These are phyloP conservation scores for Pichia scutulata DNA, from an alignment of 805 yeast genomes.

Conservation along the genomic window DNA sequence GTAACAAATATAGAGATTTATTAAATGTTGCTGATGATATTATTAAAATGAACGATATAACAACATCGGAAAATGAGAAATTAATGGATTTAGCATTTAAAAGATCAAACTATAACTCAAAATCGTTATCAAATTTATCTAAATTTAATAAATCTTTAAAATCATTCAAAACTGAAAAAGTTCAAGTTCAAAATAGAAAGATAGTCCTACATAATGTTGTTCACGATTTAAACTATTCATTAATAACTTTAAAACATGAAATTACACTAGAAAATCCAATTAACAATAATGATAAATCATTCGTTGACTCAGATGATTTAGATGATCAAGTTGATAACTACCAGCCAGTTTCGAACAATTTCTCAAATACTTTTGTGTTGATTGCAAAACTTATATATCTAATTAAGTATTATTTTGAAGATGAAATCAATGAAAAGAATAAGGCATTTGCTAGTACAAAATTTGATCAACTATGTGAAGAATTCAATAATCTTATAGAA, in stretches of 20 bases:
- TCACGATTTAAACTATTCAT: conserved; percentile 20
- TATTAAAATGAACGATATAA: conserved; percentile 26
- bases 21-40: conserved; percentile 32
- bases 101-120: conserved; percentile 23
- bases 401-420: conserved; percentile 16
- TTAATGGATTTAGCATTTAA: conserved; percentile 24
- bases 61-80: conserved; percentile 19
- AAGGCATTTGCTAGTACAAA: conserved; percentile 13
- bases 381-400: conserved; percentile 22
- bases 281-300: not conserved
- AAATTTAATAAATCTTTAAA: conserved; percentile 14
- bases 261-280: not conserved
- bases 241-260: conserved; percentile 12
- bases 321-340: conserved; percentile 1
- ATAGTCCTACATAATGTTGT: conserved; percentile 21
- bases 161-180: not conserved
- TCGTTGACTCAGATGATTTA: not conserved
- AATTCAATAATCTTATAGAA: conserved; percentile 16
- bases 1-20: conserved; percentile 30
- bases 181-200: conserved; percentile 13
- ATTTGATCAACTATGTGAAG: conserved; percentile 13
- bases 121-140: conserved; percentile 16
- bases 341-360: conserved; percentile 9
- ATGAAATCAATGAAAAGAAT: conserved; percentile 10
- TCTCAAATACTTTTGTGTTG: conserved; percentile 16